Percentiles rank a stretch among this genome's conserved stretches.
Evolutionary conservation across 352 stramenopile species (phyloP).

Genomic region (Phytophthora tubulina): DNA sequence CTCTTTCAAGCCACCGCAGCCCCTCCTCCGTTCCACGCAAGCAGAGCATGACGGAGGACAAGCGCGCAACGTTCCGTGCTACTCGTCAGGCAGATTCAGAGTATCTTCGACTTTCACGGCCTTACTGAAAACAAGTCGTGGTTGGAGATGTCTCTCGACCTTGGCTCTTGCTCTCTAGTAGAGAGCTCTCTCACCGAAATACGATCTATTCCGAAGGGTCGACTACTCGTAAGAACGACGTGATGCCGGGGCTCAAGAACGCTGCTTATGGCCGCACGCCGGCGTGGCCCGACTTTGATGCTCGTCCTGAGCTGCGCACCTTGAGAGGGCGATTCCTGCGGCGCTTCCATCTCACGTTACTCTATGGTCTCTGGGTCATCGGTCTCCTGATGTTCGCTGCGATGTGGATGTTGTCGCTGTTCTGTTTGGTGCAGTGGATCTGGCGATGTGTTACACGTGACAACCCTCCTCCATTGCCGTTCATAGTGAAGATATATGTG

Average conservation of each 20-base stretch:
- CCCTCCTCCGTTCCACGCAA: no score
- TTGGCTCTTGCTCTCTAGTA: no score
- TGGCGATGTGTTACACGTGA: slow-evolving; percentile 6
- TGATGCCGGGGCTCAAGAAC: slow-evolving; percentile 23
- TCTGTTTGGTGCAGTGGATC: slow-evolving; percentile 23
- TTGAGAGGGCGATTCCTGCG: slow-evolving; percentile 44
- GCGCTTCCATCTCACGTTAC: slow-evolving; percentile 39
- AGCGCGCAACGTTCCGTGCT: no score
- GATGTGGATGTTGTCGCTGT: slow-evolving; percentile 31
- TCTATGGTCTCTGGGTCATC: slow-evolving; percentile 42
- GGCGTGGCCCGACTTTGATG: slow-evolving; percentile 32
- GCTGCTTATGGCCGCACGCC: slow-evolving; percentile 27
- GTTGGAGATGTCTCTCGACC: no score
- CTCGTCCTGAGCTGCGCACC: slow-evolving; percentile 38
- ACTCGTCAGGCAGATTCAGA: no score
- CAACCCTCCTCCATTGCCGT: slow-evolving; percentile 16
- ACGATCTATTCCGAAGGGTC: slow-evolving; percentile 13
- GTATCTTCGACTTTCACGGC: no score
- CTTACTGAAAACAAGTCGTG: no score
- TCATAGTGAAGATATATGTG: slow-evolving; percentile 40
- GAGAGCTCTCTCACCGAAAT: not conserved
- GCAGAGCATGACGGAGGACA: no score
- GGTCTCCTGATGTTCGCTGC: slow-evolving; percentile 41
- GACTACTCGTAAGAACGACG: not conserved
- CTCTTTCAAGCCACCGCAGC: no score